Evolutionary conservation across 179 eudicot species (phyloP).

Genomic region (Amaranthus tricolor): DNA sequence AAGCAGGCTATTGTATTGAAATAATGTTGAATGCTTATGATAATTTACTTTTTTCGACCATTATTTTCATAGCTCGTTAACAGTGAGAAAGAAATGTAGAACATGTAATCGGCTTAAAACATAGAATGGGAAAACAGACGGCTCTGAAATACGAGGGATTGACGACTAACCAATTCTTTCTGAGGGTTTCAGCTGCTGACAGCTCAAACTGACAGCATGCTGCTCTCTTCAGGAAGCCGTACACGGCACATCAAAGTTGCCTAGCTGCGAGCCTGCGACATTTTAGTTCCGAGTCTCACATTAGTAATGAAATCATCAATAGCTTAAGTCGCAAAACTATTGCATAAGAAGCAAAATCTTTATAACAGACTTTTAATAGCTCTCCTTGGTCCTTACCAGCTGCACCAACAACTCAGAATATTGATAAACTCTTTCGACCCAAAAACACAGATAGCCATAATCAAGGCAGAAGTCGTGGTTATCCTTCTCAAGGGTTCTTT

Average conservation of each 20-base stretch:
- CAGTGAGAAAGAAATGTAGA: too few relatives aligned
- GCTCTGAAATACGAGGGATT: too few relatives aligned
- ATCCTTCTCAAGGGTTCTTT: conserved; percentile 12
- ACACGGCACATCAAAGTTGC: too few relatives aligned
- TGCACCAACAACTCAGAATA: neutral
- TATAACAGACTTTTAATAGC: neutral
- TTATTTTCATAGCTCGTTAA: too few relatives aligned
- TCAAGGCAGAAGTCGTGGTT: neutral
- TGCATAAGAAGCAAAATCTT: neutral
- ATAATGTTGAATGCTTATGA: too few relatives aligned
- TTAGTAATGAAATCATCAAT: neutral
- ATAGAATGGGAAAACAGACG: neutral
- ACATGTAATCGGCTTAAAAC: neutral
- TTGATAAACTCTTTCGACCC: neutral
- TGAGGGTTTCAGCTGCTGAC: too few relatives aligned
- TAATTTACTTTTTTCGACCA: too few relatives aligned
- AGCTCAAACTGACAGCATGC: neutral
- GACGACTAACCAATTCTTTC: too few relatives aligned
- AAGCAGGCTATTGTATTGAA: neutral
- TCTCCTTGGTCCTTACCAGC: conserved; percentile 2
- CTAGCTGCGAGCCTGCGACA: too few relatives aligned
- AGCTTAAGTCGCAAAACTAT: neutral
- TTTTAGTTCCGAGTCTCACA: neutral
- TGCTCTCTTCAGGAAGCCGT: neutral
- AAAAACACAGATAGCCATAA: conserved; percentile 9